Evolutionary conservation across 2,329 filamentous ascomycete genomes (phyloP), one percentile per base, ranked within the genome.

Genomic region (Trichoderma sp.): DNA sequence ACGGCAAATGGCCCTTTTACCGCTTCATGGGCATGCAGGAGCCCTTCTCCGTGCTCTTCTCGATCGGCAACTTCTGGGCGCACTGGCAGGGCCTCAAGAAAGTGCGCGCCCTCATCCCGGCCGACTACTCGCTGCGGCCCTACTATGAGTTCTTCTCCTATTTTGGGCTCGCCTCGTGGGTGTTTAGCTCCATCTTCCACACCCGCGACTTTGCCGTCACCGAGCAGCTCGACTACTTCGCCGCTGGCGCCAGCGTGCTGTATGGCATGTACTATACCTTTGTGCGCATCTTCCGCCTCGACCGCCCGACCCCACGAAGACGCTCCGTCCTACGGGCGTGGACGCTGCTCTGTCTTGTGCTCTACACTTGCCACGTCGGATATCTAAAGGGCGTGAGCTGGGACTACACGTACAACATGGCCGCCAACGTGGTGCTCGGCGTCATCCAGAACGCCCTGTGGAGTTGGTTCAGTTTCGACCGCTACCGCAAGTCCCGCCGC

Each of bases 371-470:
- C 70, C 96, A 99, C 80, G 90, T 98, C 62, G 87, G 85, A 60
- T 99, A 97, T 81, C 86, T 99, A 70, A 93, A 92, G 78, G 89
- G 94, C 76, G 93, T 95, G 85, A 85, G 87, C 21, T 99, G 96
- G 93, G 93, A 98, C 81, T 99, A 99, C 81, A 92, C 92, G 6
- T 99, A 99, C 84, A 99, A 99, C 80, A 98, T 99, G 94, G 90
- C 92, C 1, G 96, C 95, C 66, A 99, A 98, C 78, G 93, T 99
- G 24, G 89, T 88, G 3, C 89, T 92, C 12, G 96, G 96, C 4
- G 85, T 94, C 53, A 81, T 95, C 5, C 91, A 94, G 79, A 97
- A 98, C 77, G 67, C 91, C 4, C 83, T 98, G 72, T 98, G 96
- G 96, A 93, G 87, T 57, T 92, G 89, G 81, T 98, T 97, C 82